These are phyloP conservation scores for Dipodascus geniculatus DNA, from an alignment of 805 yeast species.

Conservation along the genomic window DNA sequence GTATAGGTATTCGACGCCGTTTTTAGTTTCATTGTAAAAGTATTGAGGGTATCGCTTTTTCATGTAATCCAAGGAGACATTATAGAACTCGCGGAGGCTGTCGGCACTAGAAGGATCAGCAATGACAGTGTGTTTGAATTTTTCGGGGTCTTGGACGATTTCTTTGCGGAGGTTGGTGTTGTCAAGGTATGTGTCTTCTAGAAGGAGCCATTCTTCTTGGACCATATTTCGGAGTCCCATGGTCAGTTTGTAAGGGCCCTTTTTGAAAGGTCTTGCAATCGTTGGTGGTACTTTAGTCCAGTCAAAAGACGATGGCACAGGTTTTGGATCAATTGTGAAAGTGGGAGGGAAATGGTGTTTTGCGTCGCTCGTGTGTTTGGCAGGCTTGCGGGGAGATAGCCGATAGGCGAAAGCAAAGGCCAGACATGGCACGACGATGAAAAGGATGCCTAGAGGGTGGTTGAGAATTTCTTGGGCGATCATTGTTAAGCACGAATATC, in stretches of 20 bases:
- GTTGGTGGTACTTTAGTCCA: conserved; percentile 36
- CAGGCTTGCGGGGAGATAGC: too few species aligned
- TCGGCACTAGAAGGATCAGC: conserved; percentile 22
- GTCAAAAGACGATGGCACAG: conserved; percentile 27
- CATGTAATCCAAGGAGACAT: conserved; percentile 30
- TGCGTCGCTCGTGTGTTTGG: too few species aligned
- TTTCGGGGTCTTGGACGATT: conserved; percentile 20
- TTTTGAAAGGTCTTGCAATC: conserved; percentile 47
- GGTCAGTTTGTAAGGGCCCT: conserved; percentile 48
- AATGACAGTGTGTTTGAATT: conserved; percentile 22
- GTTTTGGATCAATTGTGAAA: neutral
- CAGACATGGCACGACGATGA: too few species aligned
- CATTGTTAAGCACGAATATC: too few species aligned
- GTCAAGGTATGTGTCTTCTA: conserved; percentile 48
- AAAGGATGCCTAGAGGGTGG: too few species aligned
- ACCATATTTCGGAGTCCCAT: conserved; percentile 45
- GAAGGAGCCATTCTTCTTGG: conserved; percentile 43
- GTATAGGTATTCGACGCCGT: conserved; percentile 19
- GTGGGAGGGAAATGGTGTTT: too few species aligned
- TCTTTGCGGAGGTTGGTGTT: conserved; percentile 31
- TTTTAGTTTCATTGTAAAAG: conserved; percentile 28
- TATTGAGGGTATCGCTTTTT: conserved; percentile 41
- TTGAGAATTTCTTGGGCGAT: too few species aligned
- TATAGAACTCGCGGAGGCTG: conserved; percentile 42
- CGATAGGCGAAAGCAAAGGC: too few species aligned